These are phyloP conservation scores for Heterobasidion occidentale DNA, from an alignment of 1,284 basidiomycete species.

Conservation along the genomic window DNA sequence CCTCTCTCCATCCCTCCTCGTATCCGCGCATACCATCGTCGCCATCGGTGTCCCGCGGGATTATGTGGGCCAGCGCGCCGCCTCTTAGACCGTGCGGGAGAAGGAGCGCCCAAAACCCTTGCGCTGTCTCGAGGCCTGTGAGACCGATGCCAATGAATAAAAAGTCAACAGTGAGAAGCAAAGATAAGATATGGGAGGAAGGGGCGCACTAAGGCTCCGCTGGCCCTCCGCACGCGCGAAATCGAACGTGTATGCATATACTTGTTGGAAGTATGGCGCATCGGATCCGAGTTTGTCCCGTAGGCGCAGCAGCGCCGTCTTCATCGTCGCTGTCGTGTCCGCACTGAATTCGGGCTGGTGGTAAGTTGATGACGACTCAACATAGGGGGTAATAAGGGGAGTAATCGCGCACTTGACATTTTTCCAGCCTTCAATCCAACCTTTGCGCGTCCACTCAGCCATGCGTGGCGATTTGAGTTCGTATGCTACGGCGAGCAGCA, in stretches of 20 bases:
- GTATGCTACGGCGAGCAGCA: slow-evolving; percentile 69
- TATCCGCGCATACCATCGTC: slow-evolving; percentile 31
- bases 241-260: slow-evolving; percentile 87
- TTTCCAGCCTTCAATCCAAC: slow-evolving; percentile 82
- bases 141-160: slow-evolving; percentile 2
- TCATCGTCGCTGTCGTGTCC: slow-evolving; percentile 70
- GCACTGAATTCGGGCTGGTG: slow-evolving; percentile 33
- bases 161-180: background rate
- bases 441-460: slow-evolving; percentile 70
- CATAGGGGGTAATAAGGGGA: background rate
- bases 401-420: slow-evolving; percentile 42
- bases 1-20: slow-evolving; percentile 55
- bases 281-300: slow-evolving; percentile 61
- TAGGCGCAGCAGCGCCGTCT: slow-evolving; percentile 47
- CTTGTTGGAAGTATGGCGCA: slow-evolving; percentile 72
- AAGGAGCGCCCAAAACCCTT: slow-evolving; percentile 81
- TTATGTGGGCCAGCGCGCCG: slow-evolving; percentile 52
- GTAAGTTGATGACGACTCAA: background rate
- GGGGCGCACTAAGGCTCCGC: slow-evolving; percentile 52
- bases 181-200: background rate
- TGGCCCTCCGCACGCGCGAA: slow-evolving; percentile 77
- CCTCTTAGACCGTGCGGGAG: slow-evolving; percentile 74
- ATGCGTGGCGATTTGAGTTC: slow-evolving; percentile 69
- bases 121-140: slow-evolving; percentile 64
- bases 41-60: slow-evolving; percentile 29